phyloP scores from a whole-genome alignment of 331 rosid genomes.

The Cydonia oblonga region DNA sequence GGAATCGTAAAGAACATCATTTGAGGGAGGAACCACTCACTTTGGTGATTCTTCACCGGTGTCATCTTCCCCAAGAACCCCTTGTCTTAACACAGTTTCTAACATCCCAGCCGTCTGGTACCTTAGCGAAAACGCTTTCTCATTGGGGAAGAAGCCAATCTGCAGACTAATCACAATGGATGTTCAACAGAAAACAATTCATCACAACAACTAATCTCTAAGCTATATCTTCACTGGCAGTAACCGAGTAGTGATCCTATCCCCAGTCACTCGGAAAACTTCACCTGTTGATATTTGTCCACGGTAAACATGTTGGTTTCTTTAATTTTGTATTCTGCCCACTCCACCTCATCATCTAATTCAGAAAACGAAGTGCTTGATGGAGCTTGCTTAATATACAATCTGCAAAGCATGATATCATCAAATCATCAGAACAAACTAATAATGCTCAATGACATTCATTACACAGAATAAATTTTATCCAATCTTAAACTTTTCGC shows the following conservation, averaged over 20 bases:
- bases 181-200: constrained; percentile 46
- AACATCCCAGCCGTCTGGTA: constrained; percentile 97
- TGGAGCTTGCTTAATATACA: constrained; percentile 65
- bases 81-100: constrained; percentile 74
- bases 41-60: constrained; percentile 87
- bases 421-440: not conserved
- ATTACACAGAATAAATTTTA: not conserved
- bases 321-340: constrained; percentile 94
- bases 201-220: constrained; percentile 7
- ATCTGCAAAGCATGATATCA: constrained; percentile 28
- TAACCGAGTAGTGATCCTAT: not conserved
- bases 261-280: constrained; percentile 12
- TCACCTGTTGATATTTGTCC: constrained; percentile 93
- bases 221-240: not conserved
- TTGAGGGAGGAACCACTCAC: constrained; percentile 27
- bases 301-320: constrained; percentile 89
- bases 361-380: constrained; percentile 50
- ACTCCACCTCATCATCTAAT: constrained; percentile 35
- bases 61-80: constrained; percentile 93
- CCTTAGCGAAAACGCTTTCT: constrained; percentile 80
- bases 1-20: not conserved
- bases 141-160: constrained; percentile 82
- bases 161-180: constrained; percentile 72
- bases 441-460: not conserved
- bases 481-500: not conserved